phyloP scores from a whole-genome alignment of 768 basidiomycete genomes.

The Leccinum ochraceum region DNA sequence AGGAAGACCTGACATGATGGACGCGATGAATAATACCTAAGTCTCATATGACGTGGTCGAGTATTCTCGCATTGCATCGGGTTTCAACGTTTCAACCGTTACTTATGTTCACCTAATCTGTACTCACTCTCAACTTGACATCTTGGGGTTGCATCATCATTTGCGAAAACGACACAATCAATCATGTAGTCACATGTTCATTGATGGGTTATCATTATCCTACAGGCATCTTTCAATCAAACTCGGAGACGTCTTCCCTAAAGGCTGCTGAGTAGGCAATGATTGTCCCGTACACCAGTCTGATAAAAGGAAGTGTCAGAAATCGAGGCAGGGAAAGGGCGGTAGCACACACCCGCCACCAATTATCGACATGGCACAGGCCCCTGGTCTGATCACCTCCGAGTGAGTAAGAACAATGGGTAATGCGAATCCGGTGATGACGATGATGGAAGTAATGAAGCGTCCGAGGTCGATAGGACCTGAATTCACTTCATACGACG shows the following conservation, averaged over 20 bases:
- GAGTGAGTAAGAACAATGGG: slow-evolving; percentile 93
- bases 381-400: slow-evolving; percentile 77
- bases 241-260: slow-evolving; percentile 80
- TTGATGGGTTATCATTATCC: background rate
- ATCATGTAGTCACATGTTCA: slow-evolving; percentile 19
- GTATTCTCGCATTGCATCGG: background rate
- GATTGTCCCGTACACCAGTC: slow-evolving; percentile 89
- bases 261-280: slow-evolving; percentile 84
- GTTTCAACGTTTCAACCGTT: background rate
- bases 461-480: slow-evolving; percentile 88
- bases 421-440: slow-evolving; percentile 91
- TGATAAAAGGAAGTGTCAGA: slow-evolving; percentile 25
- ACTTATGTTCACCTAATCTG: background rate
- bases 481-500: slow-evolving; percentile 67
- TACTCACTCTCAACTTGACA: background rate
- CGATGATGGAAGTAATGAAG: slow-evolving; percentile 88
- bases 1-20: slow-evolving; percentile 20
- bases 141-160: background rate
- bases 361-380: slow-evolving; percentile 92
- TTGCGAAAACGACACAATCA: slow-evolving; percentile 10
- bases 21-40: slow-evolving; percentile 9
- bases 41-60: background rate
- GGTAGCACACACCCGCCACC: slow-evolving; percentile 70
- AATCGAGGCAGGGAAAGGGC: slow-evolving; percentile 1
- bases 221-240: slow-evolving; percentile 44